Percentiles rank a stretch among this genome's conserved stretches.
Evolutionary conservation across 2,329 filamentous ascomycete species (phyloP).

Genomic region (Diaporthe citrichinensis): DNA sequence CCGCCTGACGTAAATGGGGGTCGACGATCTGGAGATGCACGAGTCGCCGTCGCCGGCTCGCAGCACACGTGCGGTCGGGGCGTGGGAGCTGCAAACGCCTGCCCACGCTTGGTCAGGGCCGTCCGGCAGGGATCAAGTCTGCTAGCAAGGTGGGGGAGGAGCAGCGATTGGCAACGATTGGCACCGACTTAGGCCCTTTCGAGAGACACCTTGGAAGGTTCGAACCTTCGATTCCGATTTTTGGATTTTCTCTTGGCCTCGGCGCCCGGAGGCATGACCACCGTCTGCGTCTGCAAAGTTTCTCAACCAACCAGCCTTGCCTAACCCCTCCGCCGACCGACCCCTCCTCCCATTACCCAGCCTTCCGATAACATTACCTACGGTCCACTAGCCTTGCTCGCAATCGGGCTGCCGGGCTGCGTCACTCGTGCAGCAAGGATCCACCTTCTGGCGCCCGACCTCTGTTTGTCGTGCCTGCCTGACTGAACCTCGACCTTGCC

Average conservation of each 20-base stretch:
- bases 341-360: neutral
- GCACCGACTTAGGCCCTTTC: neutral
- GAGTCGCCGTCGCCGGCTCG: constrained; percentile 16
- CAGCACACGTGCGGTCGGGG: neutral
- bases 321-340: neutral
- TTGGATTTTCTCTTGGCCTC: neutral
- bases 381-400: neutral
- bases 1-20: constrained; percentile 16
- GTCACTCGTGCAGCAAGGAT: constrained; percentile 18
- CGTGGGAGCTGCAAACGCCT: neutral
- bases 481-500: neutral
- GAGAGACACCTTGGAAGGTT: neutral
- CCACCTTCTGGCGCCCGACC: constrained; percentile 3
- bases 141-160: neutral
- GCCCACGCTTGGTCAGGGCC: neutral
- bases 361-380: neutral
- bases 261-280: constrained; percentile 9
- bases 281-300: too few species aligned
- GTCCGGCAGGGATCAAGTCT: constrained; percentile 15
- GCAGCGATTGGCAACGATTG: neutral
- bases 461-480: neutral
- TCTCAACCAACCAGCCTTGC: neutral
- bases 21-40: constrained; percentile 31
- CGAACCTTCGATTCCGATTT: constrained; percentile 24
- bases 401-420: neutral